A percentile compares a stretch with the other conserved stretches of the same genome.
Conservation (phyloP, 257 asterid genomes). For the Nicotiana tomentosiformis region DNA sequence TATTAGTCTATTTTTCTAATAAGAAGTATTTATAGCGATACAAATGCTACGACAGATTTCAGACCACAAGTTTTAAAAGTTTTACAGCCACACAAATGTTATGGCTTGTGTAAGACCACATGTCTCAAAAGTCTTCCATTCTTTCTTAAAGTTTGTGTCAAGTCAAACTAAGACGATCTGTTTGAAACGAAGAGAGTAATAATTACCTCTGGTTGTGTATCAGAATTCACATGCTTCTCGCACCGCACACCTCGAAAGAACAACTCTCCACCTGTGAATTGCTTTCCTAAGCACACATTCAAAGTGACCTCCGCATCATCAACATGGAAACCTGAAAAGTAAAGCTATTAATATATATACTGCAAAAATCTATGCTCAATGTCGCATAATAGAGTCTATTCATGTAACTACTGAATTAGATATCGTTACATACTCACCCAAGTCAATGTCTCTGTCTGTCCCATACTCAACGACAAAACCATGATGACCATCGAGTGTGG, state of each 20-base stretch:
- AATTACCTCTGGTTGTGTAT: conserved; percentile 67
- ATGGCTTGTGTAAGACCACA: too few species aligned
- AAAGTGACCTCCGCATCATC: conserved; percentile 97
- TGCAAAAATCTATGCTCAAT: background rate
- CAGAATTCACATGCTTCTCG: conserved; percentile 87
- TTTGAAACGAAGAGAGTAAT: background rate
- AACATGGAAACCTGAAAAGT: conserved; percentile 78
- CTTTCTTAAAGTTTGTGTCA: too few species aligned
- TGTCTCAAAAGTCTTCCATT: too few species aligned
- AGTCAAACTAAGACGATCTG: too few species aligned
- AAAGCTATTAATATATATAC: conserved; percentile 20
- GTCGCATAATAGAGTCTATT: background rate
- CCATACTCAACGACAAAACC: conserved; percentile 96
- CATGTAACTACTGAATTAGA: background rate
- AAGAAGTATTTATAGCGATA: too few species aligned
- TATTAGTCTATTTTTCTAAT: too few species aligned
- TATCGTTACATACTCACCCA: conserved; percentile 35
- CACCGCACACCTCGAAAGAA: conserved; percentile 92
- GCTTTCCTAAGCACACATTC: conserved; percentile 89
- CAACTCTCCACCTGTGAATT: conserved; percentile 84
- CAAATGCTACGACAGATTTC: too few species aligned
- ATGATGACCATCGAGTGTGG: conserved; percentile 81
- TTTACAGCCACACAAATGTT: too few species aligned
- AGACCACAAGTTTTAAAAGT: too few species aligned
- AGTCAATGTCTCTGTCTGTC: conserved; percentile 74